Evolutionary conservation across 139 green algal genomes (phyloP).

Genomic region (Pedinophyceae sp.): DNA sequence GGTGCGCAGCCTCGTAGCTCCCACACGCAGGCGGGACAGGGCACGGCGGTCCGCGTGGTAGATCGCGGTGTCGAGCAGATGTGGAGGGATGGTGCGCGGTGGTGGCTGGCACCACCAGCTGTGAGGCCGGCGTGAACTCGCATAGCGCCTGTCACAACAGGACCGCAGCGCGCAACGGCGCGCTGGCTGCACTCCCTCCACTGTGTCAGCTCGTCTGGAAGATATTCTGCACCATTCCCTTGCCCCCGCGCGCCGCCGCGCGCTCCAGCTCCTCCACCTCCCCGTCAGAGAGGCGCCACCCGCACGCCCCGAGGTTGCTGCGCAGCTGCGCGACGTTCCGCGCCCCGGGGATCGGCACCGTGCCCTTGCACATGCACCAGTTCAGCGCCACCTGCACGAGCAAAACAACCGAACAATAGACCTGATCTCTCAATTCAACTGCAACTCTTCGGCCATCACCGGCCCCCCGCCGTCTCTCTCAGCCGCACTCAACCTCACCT

Average conservation of each 20-base stretch:
- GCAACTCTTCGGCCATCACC: slow-evolving; percentile 36
- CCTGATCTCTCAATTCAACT: slow-evolving; percentile 1
- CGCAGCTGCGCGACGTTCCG: slow-evolving; percentile 54
- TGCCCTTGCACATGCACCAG: slow-evolving; percentile 89
- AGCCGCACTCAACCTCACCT: not conserved
- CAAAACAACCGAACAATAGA: not conserved
- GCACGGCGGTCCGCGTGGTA: no score
- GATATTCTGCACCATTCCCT: slow-evolving; percentile 74
- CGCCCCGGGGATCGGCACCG: slow-evolving; percentile 82
- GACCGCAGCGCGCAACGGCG: no score
- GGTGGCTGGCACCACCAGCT: no score
- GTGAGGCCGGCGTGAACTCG: no score
- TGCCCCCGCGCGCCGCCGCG: slow-evolving; percentile 21
- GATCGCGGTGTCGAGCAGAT: no score
- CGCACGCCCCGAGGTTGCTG: slow-evolving; percentile 47
- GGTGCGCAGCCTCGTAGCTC: no score
- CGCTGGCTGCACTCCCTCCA: no score
- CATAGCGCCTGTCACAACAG: no score
- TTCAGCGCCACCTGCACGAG: slow-evolving; percentile 75
- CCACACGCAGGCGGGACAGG: no score
- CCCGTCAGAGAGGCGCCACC: slow-evolving; percentile 40
- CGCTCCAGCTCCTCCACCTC: slow-evolving; percentile 53
- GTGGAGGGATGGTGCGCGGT: no score
- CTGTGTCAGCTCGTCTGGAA: slow-evolving; percentile 61
- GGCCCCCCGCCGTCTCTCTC: no score